phyloP scores from a whole-genome alignment of 768 basidiomycete genomes.

The Pseudohyphozyma bogoriensis region DNA sequence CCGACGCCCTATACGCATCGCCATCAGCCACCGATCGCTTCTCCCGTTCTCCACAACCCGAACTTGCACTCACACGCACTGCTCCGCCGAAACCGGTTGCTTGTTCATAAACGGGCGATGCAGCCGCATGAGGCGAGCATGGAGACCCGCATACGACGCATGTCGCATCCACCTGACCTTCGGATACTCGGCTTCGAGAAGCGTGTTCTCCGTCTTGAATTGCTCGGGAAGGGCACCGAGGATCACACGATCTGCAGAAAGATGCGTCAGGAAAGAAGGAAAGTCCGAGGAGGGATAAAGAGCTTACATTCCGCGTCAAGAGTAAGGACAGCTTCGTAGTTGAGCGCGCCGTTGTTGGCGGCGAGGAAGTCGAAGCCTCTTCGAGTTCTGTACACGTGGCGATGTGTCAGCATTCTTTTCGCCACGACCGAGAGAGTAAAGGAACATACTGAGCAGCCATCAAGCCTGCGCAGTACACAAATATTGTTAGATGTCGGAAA shows the following conservation, averaged over 20 bases:
- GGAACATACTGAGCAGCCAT: too few species aligned
- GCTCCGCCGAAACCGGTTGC: neutral
- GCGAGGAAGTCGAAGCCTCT: constrained; percentile 22
- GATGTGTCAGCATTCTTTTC: too few species aligned
- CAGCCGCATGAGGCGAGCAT: constrained; percentile 21
- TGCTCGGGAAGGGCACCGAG: constrained; percentile 17
- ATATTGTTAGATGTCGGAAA: too few species aligned
- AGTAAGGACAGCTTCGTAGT: constrained; percentile 18
- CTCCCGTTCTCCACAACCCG: too few species aligned
- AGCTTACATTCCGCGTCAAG: constrained; percentile 22
- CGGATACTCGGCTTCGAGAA: neutral
- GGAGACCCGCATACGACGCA: neutral
- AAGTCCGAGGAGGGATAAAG: too few species aligned
- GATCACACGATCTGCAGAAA: constrained; percentile 11
- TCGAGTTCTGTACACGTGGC: constrained; percentile 2
- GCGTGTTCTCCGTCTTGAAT: constrained; percentile 9
- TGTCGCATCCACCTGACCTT: neutral
- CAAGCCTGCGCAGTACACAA: neutral
- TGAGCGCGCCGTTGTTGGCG: constrained; percentile 4
- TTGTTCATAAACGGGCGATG: constrained; percentile 21
- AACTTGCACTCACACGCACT: too few species aligned
- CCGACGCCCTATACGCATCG: too few species aligned
- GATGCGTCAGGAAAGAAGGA: too few species aligned
- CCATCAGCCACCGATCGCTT: too few species aligned
- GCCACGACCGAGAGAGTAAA: too few species aligned